A percentile compares a stretch with the other conserved stretches of the same genome.
Conservation (phyloP, 2,329 filamentous ascomycete genomes). For the Penicillium vulpinum region DNA sequence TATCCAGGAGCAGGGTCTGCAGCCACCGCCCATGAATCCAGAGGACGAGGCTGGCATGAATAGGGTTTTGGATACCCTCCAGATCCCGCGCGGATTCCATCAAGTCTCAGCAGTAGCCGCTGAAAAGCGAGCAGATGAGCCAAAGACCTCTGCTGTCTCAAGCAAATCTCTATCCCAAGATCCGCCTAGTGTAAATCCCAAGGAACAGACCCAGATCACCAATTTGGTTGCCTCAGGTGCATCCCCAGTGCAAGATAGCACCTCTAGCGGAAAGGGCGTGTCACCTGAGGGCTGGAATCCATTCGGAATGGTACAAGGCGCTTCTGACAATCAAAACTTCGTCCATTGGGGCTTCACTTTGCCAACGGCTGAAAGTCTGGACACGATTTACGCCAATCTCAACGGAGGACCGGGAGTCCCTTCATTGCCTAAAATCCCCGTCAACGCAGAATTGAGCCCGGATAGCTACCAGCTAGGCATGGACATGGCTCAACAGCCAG, state of each 20-base stretch:
- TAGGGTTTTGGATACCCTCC: conserved; percentile 40
- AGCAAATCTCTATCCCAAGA: conserved; percentile 17
- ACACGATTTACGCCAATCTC: conserved; percentile 38
- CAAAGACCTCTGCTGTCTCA: not conserved
- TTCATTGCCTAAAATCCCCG: conserved; percentile 8
- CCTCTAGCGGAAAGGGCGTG: conserved; percentile 13
- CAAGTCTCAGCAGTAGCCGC: conserved; percentile 8
- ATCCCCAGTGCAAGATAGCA: conserved; percentile 14
- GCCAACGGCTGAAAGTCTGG: conserved; percentile 39
- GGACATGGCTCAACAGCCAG: conserved; percentile 31
- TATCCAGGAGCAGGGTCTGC: conserved; percentile 43
- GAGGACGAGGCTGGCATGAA: conserved; percentile 42
- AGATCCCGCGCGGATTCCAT: conserved; percentile 31
- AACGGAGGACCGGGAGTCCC: conserved; percentile 11
- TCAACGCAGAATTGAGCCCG: conserved; percentile 27
- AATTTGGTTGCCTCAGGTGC: conserved; percentile 7
- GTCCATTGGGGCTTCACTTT: conserved; percentile 37
- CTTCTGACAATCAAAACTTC: conserved; percentile 25
- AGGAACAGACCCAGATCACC: conserved; percentile 10
- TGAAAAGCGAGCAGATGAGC: not conserved
- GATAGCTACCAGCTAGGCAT: conserved; percentile 29
- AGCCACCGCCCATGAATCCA: conserved; percentile 41
- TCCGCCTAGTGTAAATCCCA: conserved; percentile 10
- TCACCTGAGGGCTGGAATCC: conserved; percentile 19
- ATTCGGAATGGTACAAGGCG: conserved; percentile 24